phyloP scores from a whole-genome alignment of 139 green algal genomes.

The Haematococcus lacustris region DNA sequence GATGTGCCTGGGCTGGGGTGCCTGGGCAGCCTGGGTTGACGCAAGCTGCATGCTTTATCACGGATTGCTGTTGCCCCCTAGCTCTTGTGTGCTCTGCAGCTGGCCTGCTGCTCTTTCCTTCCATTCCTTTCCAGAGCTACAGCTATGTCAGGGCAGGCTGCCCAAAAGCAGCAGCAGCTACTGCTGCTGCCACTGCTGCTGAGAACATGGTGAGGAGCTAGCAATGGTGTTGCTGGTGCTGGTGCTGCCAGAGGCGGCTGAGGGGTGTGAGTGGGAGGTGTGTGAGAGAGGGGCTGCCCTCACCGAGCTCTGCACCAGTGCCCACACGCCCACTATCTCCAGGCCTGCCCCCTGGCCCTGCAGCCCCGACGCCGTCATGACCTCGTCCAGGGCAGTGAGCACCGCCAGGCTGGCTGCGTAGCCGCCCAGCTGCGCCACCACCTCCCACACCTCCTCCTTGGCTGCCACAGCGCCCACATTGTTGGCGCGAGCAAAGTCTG shows the following conservation, averaged over 20 bases:
- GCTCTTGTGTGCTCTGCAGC: too few relatives aligned
- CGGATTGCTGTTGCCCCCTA: too few relatives aligned
- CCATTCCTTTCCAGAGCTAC: too few relatives aligned
- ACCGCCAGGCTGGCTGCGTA: conserved; percentile 53
- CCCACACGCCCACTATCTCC: neutral
- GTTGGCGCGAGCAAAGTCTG: conserved; percentile 59
- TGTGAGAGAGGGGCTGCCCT: too few relatives aligned
- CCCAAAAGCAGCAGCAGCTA: neutral
- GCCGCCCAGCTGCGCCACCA: conserved; percentile 63
- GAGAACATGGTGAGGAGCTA: neutral
- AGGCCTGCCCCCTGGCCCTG: neutral
- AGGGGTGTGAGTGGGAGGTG: neutral
- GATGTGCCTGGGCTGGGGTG: too few relatives aligned
- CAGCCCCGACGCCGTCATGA: conserved; percentile 10
- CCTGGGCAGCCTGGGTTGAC: too few relatives aligned
- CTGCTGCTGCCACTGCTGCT: neutral
- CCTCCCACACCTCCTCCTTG: conserved; percentile 78
- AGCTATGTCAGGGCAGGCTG: neutral
- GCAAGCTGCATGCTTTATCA: too few relatives aligned
- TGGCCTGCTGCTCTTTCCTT: too few relatives aligned
- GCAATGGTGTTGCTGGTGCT: neutral
- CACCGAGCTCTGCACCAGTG: conserved; percentile 23
- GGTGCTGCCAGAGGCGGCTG: neutral
- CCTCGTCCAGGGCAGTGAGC: conserved; percentile 38
- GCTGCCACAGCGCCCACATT: conserved; percentile 85